Conservation (phyloP, 345 rosid species). For the Raphanus raphanistrum region DNA sequence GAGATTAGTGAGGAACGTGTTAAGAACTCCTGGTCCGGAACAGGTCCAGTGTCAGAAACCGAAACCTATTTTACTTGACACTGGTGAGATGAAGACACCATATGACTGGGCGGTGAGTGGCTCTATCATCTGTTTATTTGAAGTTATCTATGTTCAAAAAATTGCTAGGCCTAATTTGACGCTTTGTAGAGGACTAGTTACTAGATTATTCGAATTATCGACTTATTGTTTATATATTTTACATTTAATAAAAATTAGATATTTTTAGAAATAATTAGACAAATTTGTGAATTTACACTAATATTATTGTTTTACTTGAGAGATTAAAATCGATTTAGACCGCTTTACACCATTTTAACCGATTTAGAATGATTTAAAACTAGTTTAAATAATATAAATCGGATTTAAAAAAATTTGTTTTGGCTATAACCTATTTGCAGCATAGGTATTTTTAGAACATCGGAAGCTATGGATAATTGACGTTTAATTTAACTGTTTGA, state of each 20-base stretch:
- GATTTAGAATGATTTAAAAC: too few relatives aligned
- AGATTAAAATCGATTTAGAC: too few relatives aligned
- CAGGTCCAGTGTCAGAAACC: slow-evolving; percentile 78
- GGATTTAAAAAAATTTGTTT: too few relatives aligned
- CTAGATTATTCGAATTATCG: background rate
- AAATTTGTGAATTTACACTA: background rate
- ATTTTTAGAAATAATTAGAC: background rate
- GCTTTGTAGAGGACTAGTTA: background rate
- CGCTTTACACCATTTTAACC: background rate
- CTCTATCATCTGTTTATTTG: background rate
- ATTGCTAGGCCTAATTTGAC: too few relatives aligned
- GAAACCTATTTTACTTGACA: slow-evolving; percentile 63
- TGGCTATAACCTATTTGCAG: too few relatives aligned
- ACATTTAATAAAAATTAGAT: too few relatives aligned
- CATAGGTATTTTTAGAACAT: background rate
- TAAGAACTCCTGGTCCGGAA: slow-evolving; percentile 61
- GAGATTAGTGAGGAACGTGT: slow-evolving; percentile 68
- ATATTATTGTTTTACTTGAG: too few relatives aligned
- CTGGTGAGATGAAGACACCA: slow-evolving; percentile 1
- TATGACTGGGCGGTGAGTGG: slow-evolving; percentile 7
- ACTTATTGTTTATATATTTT: too few relatives aligned
- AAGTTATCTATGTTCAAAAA: background rate
- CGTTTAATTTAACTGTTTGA: background rate
- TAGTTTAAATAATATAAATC: too few relatives aligned
- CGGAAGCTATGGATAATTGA: background rate